Percentiles rank a stretch among this genome's conserved stretches.
These are phyloP conservation scores for Dunaliella primolecta DNA, from an alignment of 139 green algal species.

Conservation along the genomic window DNA sequence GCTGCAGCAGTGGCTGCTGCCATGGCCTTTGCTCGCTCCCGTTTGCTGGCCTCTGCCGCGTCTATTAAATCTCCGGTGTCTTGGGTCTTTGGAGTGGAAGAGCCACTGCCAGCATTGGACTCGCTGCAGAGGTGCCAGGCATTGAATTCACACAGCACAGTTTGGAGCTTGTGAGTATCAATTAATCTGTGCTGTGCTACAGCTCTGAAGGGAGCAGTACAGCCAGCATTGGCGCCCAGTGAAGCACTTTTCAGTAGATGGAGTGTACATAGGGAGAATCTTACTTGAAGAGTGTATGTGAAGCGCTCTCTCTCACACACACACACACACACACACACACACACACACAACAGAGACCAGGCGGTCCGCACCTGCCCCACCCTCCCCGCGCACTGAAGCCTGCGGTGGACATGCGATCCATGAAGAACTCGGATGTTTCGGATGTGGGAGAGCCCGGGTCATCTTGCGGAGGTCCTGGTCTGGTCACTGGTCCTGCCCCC, in stretches of 20 bases:
- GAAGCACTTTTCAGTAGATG: too few species aligned
- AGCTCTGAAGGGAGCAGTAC: too few species aligned
- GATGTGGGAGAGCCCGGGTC: conserved; percentile 20
- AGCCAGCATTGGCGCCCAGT: too few species aligned
- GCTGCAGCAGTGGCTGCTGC: conserved; percentile 13
- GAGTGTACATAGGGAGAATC: too few species aligned
- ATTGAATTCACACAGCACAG: too few species aligned
- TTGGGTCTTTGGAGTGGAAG: conserved; percentile 26
- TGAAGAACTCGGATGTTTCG: conserved; percentile 45
- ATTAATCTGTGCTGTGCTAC: too few species aligned
- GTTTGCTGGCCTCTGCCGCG: conserved; percentile 10
- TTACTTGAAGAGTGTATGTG: too few species aligned
- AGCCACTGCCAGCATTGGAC: conserved; percentile 22
- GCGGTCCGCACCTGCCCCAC: conserved; percentile 13
- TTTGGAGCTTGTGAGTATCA: too few species aligned
- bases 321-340: not conserved
- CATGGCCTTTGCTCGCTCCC: conserved; percentile 16
- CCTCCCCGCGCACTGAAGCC: conserved; percentile 33
- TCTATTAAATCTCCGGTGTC: too few species aligned
- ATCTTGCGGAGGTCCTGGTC: not conserved
- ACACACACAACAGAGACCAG: not conserved
- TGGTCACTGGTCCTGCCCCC: conserved; percentile 6
- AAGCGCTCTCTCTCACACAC: too few species aligned
- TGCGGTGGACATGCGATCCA: conserved; percentile 48
- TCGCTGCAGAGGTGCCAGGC: not conserved